phyloP scores from a whole-genome alignment of 208 protist species.

The Porcisia hertigi region DNA sequence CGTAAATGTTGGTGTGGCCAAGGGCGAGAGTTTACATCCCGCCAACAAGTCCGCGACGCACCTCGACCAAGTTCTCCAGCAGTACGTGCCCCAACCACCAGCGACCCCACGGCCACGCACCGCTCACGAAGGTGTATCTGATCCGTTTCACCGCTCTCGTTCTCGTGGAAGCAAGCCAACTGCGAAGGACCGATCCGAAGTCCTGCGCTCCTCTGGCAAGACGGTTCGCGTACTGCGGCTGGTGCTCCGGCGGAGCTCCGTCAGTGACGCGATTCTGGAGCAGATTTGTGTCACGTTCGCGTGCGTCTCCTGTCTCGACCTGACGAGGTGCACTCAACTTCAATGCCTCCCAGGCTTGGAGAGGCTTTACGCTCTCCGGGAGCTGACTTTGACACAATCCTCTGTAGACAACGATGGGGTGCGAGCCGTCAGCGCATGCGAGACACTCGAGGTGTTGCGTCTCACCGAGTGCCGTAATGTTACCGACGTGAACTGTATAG shows the following conservation, averaged over 20 bases:
- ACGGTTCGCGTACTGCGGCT: slow-evolving; percentile 12
- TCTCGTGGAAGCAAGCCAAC: slow-evolving; percentile 4
- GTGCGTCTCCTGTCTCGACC: slow-evolving; percentile 40
- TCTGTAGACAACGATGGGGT: slow-evolving; percentile 53
- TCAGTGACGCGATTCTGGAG: slow-evolving; percentile 22
- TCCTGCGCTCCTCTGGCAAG: background rate
- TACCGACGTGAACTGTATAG: slow-evolving; percentile 55
- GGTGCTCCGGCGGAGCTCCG: slow-evolving; percentile 21
- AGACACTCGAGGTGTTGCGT: slow-evolving; percentile 41
- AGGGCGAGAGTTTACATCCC: background rate
- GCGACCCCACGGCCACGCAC: slow-evolving; percentile 15
- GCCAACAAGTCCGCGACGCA: slow-evolving; percentile 11
- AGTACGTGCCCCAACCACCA: slow-evolving; percentile 30
- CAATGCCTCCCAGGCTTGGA: slow-evolving; percentile 36
- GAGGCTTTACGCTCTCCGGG: slow-evolving; percentile 28
- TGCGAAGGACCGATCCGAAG: background rate
- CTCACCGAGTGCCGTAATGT: slow-evolving; percentile 56
- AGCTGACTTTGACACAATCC: slow-evolving; percentile 35
- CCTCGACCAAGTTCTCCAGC: slow-evolving; percentile 18
- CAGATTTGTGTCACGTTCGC: slow-evolving; percentile 17
- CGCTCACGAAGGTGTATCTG: background rate
- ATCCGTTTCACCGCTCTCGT: background rate
- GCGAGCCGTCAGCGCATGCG: slow-evolving; percentile 34
- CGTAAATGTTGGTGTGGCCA: slow-evolving; percentile 1
- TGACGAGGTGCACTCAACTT: slow-evolving; percentile 51